Percentiles rank a stretch among this genome's conserved stretches.
These are phyloP conservation scores for Beauveria scarabaeidicola DNA, from an alignment of 2,329 filamentous ascomycete species.

Conservation along the genomic window DNA sequence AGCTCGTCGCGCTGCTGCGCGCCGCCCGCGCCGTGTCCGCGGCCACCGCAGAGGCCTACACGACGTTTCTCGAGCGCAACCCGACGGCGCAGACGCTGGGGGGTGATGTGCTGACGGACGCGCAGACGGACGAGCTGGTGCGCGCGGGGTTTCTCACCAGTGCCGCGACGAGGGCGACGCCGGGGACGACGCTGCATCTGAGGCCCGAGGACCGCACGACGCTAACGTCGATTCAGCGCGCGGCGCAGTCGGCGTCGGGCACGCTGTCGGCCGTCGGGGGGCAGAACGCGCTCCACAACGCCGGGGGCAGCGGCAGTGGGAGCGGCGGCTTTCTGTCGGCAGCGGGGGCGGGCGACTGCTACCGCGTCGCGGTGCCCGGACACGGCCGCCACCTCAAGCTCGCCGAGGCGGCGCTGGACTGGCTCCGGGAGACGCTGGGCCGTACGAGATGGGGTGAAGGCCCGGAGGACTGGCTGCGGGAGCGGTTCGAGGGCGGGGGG, in stretches of 20 bases:
- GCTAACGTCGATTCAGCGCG: slow-evolving; percentile 51
- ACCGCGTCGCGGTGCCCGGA: slow-evolving; percentile 56
- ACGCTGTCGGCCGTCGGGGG: slow-evolving; percentile 62
- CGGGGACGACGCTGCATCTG: slow-evolving; percentile 31
- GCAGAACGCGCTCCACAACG: slow-evolving; percentile 52
- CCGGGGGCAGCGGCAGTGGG: slow-evolving; percentile 45
- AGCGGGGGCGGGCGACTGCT: slow-evolving; percentile 19
- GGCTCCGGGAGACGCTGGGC: slow-evolving; percentile 50
- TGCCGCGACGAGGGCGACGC: slow-evolving; percentile 20
- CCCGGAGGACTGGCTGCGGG: slow-evolving; percentile 51
- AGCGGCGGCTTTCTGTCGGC: neutral
- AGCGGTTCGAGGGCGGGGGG: slow-evolving; percentile 62
- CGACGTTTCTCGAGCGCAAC: slow-evolving; percentile 40
- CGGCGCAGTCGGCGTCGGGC: slow-evolving; percentile 59
- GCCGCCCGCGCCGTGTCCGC: slow-evolving; percentile 27
- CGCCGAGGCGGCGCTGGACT: slow-evolving; percentile 49
- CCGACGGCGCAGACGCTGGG: slow-evolving; percentile 32
- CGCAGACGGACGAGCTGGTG: slow-evolving; percentile 50
- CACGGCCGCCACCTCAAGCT: slow-evolving; percentile 62
- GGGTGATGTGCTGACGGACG: slow-evolving; percentile 27
- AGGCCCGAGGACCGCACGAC: slow-evolving; percentile 47
- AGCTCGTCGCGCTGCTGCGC: slow-evolving; percentile 43
- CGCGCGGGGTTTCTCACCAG: slow-evolving; percentile 59
- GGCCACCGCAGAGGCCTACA: slow-evolving; percentile 42
- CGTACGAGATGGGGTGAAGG: slow-evolving; percentile 55